These are phyloP conservation scores for Moniliophthora roreri DNA, from an alignment of 1,284 basidiomycete species.

Conservation along the genomic window DNA sequence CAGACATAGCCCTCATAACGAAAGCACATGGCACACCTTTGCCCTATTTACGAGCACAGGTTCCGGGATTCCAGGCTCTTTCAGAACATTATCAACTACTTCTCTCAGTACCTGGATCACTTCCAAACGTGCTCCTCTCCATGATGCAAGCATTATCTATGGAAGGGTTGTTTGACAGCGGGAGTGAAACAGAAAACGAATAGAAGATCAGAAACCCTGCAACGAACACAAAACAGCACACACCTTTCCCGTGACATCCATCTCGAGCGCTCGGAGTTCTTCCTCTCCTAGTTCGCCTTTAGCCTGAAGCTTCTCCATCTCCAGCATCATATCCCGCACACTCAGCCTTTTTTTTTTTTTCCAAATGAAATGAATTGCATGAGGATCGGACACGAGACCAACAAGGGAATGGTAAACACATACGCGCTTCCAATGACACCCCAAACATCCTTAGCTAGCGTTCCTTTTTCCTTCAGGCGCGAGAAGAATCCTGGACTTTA, in stretches of 20 bases:
- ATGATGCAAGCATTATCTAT: slow-evolving; percentile 94
- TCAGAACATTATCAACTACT: slow-evolving; percentile 79
- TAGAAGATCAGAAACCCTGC: no score
- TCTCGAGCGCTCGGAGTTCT: slow-evolving; percentile 84
- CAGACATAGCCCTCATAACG: background rate
- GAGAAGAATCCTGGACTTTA: slow-evolving; percentile 90
- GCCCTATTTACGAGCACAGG: slow-evolving; percentile 75
- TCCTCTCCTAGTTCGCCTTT: slow-evolving; percentile 87
- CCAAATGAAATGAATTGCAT: no score
- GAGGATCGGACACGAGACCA: no score
- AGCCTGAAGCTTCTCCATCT: slow-evolving; percentile 89
- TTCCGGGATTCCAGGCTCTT: slow-evolving; percentile 74
- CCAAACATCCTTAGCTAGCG: slow-evolving; percentile 92
- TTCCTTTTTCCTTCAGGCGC: slow-evolving; percentile 91
- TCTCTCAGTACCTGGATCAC: slow-evolving; percentile 82
- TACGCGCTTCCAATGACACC: slow-evolving; percentile 90
- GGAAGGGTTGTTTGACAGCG: no score
- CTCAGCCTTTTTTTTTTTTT: no score
- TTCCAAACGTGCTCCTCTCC: slow-evolving; percentile 93
- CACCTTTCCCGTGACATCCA: slow-evolving; percentile 93
- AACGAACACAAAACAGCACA: no score
- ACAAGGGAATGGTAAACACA: slow-evolving; percentile 28
- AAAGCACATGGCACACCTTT: slow-evolving; percentile 49
- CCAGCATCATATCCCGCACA: slow-evolving; percentile 69
- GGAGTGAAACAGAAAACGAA: no score